A percentile compares a stretch with the other conserved stretches of the same genome.
phyloP scores from a whole-genome alignment of 2,329 filamentous ascomycete genomes.

The Zymoseptoria ardabiliae region DNA sequence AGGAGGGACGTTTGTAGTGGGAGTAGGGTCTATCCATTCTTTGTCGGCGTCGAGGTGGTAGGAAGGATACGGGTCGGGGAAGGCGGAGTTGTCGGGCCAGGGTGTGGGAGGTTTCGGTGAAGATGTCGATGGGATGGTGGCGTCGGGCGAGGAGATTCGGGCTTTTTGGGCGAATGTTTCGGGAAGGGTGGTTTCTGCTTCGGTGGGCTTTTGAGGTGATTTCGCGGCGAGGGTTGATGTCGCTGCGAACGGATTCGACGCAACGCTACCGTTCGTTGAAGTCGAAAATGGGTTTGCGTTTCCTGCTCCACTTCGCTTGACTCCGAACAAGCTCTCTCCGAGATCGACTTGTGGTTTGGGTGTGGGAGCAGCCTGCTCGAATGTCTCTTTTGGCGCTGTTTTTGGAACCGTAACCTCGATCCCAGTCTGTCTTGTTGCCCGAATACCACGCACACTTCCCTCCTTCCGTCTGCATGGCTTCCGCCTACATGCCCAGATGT shows the following conservation, averaged over 20 bases:
- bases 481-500: constrained; percentile 73
- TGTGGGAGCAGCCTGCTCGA: not conserved
- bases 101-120: constrained; percentile 44
- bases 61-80: constrained; percentile 64
- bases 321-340: constrained; percentile 65
- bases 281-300: constrained; percentile 51
- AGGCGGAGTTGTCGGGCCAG: constrained; percentile 63
- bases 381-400: constrained; percentile 21
- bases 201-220: constrained; percentile 32
- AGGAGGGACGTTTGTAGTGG: constrained; percentile 42
- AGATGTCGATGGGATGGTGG: constrained; percentile 21
- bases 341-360: constrained; percentile 40
- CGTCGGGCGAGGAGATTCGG: constrained; percentile 23
- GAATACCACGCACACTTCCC: constrained; percentile 70
- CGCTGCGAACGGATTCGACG: constrained; percentile 53
- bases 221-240: constrained; percentile 38
- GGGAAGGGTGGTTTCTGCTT: constrained; percentile 15
- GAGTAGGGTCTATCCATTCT: constrained; percentile 65
- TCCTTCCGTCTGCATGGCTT: constrained; percentile 74
- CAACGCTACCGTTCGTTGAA: not conserved
- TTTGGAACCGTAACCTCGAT: not conserved
- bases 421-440: constrained; percentile 53
- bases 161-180: constrained; percentile 30
- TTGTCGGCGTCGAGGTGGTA: constrained; percentile 85
- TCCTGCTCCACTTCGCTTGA: constrained; percentile 40